Evolutionary conservation across 2,329 filamentous ascomycete genomes (phyloP), one percentile per base, ranked within the genome.

Genomic region (Sclerotinia glacialis): DNA sequence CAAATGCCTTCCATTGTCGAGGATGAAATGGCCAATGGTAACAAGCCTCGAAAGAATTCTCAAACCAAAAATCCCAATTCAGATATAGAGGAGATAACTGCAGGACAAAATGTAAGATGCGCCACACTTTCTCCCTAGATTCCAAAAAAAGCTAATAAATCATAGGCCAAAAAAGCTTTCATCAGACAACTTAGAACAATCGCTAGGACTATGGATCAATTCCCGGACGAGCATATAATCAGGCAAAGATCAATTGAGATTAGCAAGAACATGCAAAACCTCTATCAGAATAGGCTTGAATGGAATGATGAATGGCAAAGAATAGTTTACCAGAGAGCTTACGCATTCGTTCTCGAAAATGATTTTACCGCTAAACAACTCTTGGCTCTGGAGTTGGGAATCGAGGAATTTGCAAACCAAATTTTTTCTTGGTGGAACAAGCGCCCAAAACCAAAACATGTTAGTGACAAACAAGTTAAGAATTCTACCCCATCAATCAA

Each of bases 11-110:
- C 44, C 8, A 2, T 47, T 61, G 5, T 61, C 28, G 21, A 60
- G n/a, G 49, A 34, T n/a, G 58, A 60, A 60, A 60, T 37, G 31
- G 8, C 49, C 14, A 49, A 37, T 49, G n/a, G 7, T 21, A 61
- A 37, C 5, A 61, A 49, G 8, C 23, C 31, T 11, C 1, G 5
- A 18, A 26, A 37, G 21, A 37, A 12, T 37, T 6, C n/a, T 11
- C 28, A 37, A 7, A 40, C 11, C 5, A 26, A 21, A 49, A 37
- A 37, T 12, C 14, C 14, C 7, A 61, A 26, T 49, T 61, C 58
- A 8, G 58, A 61, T 47, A 14, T 50, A 37, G 44, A 61, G 40
- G 28, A 49, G n/a, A 26, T 55, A 37, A 23, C 52, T n/a, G 21
- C 52, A 55, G 52, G 31, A 12, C 0, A 3, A 14, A 14, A 23